Base-by-base conservation (phyloP, 1,284 basidiomycete genomes). In the Trichosporon inkin region DNA sequence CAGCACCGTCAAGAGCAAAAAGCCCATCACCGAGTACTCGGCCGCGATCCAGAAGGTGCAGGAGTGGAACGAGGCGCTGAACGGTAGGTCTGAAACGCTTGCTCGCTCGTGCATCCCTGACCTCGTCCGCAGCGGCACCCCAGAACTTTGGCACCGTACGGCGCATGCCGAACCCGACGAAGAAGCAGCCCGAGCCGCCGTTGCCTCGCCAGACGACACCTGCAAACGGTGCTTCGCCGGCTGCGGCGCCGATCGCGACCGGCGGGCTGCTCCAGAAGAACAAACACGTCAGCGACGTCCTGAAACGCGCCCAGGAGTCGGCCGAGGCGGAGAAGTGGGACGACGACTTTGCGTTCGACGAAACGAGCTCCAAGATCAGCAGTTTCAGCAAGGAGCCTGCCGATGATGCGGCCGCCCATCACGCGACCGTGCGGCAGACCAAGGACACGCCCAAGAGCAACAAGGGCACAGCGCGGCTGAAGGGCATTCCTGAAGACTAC, bases 301-400 rank as follows among this genome's bases (percentile, higher is more conserved):
- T 76, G 22, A 68, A 55, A 19, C 59, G 73, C 36, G 68, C 72
- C 1, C 70, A 67, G 24, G 73, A 76, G 57, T 62, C 53, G 34
- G 64, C 62, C 36, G 62, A 62, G 36, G 61, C 56, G 11, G 72
- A 63, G n/a, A 70, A 70, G 53, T 69, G 66, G 47, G 98, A 95
- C 93, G 95, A 99, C 72, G 95, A 99, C 74, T 99, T 98, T 71
- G 92, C 93, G 70, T 91, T 91, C 63, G 92, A 88, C 2, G 92
- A 94, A 28, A 71, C 70, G 1, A 54, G 74, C 10, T 65, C 75
- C 3, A 72, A 69, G 61, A 44, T 56, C 24, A 38, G 44, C 44
- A 49, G 44, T 49, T 49, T 49, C 44, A 49, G 24, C 22, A 49
- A 24, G 22, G 44, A 49, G 16, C 44, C 17, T 24, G 16, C 22